Evolutionary conservation across 176 grass and related monocot genomes (phyloP).

Genomic region (Oryza longistaminata): DNA sequence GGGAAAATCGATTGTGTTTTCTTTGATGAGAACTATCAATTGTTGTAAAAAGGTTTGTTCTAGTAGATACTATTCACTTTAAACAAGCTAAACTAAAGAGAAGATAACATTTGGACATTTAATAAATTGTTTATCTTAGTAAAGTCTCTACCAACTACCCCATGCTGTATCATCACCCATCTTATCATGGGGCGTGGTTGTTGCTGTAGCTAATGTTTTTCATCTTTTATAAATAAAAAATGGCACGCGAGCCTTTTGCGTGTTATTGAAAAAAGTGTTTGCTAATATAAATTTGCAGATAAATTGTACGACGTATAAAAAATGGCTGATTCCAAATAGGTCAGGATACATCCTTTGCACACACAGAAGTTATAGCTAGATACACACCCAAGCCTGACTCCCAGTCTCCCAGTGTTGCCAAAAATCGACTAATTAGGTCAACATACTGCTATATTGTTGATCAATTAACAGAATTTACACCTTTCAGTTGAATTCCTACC

Average conservation of each 20-base stretch:
- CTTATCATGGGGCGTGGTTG: too few species aligned
- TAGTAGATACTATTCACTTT: conserved; percentile 11
- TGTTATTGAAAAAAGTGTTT: too few species aligned
- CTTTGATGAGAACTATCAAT: not conserved
- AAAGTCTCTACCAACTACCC: not conserved
- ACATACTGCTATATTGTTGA: too few species aligned
- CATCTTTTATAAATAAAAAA: too few species aligned
- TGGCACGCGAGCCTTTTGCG: too few species aligned
- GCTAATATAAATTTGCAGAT: not conserved
- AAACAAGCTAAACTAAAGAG: conserved; percentile 1
- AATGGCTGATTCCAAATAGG: not conserved
- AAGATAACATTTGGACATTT: not conserved
- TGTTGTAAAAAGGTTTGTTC: not conserved
- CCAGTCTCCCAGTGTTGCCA: too few species aligned
- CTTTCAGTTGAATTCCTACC: too few species aligned
- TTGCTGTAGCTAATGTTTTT: too few species aligned
- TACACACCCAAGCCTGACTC: too few species aligned
- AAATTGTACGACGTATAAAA: not conserved
- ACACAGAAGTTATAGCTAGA: not conserved
- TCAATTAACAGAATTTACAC: too few species aligned
- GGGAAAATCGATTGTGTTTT: not conserved
- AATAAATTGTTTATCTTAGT: not conserved
- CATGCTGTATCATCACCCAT: too few species aligned
- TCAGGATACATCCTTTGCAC: not conserved
- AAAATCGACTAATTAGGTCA: too few species aligned